Percentiles rank a stretch among this genome's conserved stretches.
These are phyloP conservation scores for Botrytis fabae DNA, from an alignment of 2,329 filamentous ascomycete species.

Conservation along the genomic window DNA sequence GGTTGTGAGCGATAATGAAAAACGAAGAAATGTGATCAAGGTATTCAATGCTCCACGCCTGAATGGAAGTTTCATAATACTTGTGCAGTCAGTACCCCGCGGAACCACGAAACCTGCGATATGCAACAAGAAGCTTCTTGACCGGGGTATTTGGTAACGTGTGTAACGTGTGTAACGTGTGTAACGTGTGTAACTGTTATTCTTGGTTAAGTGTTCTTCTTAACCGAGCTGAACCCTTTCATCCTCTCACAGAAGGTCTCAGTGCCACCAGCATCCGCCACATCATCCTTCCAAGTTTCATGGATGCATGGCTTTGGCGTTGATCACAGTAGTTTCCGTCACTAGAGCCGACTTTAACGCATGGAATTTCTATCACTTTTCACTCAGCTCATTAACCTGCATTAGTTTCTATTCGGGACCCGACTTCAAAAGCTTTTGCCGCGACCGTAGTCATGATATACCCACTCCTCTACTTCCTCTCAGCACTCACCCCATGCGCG, in stretches of 20 bases:
- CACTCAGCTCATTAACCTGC: no score
- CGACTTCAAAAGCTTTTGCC: no score
- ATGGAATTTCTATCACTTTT: not conserved
- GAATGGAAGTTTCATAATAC: no score
- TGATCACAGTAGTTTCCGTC: not conserved
- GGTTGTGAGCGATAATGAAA: not conserved
- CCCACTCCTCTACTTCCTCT: not conserved
- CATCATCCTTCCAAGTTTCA: not conserved
- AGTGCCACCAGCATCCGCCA: not conserved
- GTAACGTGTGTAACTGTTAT: not conserved
- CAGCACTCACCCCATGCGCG: not conserved
- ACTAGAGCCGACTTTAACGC: not conserved
- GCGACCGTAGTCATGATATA: not conserved
- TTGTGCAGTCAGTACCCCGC: not conserved
- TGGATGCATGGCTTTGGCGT: not conserved
- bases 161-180: constrained; percentile 6
- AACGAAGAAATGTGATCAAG: not conserved
- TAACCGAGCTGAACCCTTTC: not conserved
- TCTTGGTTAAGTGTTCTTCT: not conserved
- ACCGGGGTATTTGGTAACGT: not conserved
- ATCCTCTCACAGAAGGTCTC: not conserved
- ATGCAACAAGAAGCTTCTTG: not conserved
- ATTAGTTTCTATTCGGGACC: not conserved
- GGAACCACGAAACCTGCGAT: not conserved
- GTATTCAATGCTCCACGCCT: not conserved